Base-by-base conservation (phyloP, 148 eudicot species). In the Cornus controversa region DNA sequence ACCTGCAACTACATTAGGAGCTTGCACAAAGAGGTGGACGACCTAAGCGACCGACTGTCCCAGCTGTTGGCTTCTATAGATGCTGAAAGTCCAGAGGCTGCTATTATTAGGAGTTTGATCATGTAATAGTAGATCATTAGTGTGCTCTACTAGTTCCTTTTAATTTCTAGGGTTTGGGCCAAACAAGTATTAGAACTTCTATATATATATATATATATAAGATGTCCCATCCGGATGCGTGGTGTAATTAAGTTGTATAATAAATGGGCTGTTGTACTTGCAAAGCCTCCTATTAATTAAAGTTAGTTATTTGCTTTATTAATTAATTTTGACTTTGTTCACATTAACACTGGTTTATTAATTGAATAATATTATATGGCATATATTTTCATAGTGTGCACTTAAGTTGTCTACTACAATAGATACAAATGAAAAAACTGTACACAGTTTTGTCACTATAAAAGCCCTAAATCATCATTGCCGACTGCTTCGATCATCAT, bases 1-100 rank as follows among this genome's bases (percentile, higher is more conserved):
- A 89, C 93, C 2, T 92, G 97, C 87, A 87, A 87, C 78, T 87
- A 92, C 81, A 85, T 92, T 15, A 84, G 84, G 80, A 82, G 60
- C 77, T 75, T 92, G 77, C 87, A 87, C 50, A 87, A 81, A 37
- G 91, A 90, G 79, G 89, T 90, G 84, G 90, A 92, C 20, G 97
- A 90, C 81, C 86, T 90, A 10, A 92, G 97, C n/a, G 92, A 92
- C 50, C 83, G 92, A n/a, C 77, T 92, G 53, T 86, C 94, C 15
- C 91, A 87, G 25, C 86, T 89, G 29, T 80, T 92, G 83, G 72
- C 87, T 3, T 87, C 97, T 25, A 74, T 92, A 11, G 97, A 92
- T 71, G 75, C 84, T 57, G 83, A 82, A 73, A 89, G 91, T 79
- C 88, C 92, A 22, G 91, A 92, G 79, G 97, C 97, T 24, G 58